Percentiles rank a stretch among this genome's conserved stretches.
Conservation (phyloP, 768 basidiomycete genomes). For the Filobasidium floriforme region DNA sequence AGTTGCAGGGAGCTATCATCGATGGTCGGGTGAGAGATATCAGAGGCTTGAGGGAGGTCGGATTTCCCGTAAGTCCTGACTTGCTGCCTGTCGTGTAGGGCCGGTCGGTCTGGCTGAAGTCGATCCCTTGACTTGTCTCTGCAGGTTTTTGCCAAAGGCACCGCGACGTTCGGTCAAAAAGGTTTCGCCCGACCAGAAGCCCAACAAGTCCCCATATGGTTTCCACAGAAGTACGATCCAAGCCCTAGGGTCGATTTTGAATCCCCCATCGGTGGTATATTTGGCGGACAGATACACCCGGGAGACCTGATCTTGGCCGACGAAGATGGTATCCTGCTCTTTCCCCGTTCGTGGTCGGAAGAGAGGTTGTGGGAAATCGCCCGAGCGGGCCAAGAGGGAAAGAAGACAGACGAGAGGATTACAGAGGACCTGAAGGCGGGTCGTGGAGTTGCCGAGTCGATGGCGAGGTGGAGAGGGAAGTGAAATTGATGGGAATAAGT, state of each 20-base stretch:
- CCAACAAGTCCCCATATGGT: neutral
- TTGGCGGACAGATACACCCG: neutral
- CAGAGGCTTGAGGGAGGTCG: neutral
- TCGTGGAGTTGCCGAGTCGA: slow-evolving; percentile 30
- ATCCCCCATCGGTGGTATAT: neutral
- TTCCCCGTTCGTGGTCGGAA: neutral
- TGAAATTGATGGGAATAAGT: too few relatives aligned
- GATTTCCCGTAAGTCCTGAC: neutral
- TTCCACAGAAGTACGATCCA: too few relatives aligned
- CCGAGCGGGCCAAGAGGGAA: slow-evolving; percentile 1
- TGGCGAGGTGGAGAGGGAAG: slow-evolving; percentile 27
- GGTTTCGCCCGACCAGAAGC: neutral
- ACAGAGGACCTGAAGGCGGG: slow-evolving; percentile 27
- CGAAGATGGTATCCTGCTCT: neutral
- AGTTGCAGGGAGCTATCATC: neutral
- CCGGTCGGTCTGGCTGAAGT: neutral
- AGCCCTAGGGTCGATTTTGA: too few relatives aligned
- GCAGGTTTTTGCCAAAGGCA: neutral
- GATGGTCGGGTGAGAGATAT: slow-evolving; percentile 2
- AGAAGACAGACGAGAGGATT: slow-evolving; percentile 27
- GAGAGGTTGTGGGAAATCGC: neutral
- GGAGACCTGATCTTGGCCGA: slow-evolving; percentile 1
- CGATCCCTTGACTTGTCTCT: neutral
- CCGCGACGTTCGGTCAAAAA: neutral
- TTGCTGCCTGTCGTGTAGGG: neutral